Evolutionary conservation across 306 rosid genomes (phyloP), one percentile per base, ranked within the genome.

Genomic region (Sindora glabra): DNA sequence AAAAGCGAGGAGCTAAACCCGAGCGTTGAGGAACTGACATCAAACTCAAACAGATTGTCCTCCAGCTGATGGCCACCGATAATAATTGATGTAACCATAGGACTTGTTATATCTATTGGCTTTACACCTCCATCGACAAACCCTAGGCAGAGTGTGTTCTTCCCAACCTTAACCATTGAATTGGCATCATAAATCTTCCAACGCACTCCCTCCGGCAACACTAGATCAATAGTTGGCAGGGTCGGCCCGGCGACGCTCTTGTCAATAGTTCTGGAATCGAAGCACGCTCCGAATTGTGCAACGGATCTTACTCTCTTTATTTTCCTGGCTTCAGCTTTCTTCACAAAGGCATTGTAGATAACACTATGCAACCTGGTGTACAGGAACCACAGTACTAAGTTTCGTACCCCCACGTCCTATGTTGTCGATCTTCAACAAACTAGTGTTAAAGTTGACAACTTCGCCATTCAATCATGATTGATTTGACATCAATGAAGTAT

Each of bases 241-340:
- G 23, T 36, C 0, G 56, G 29, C 30, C 68, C 67, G 10, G 36
- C 22, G 26, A 34, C 33, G 12, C 42, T 64, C 18, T 59, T 42
- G 48, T n/a, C 19, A 19, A 64, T 24, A 2, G 6, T 27, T 33
- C 12, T 14, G 15, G 60, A 32, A 11, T 73, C 77, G 10, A 33
- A 79, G 46, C 85, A 79, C 1, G 79, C 76, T 61, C 55, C 73
- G 26, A 71, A 75, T 45, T 75, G 76, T 22, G 57, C 24, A 63
- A 67, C 81, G 11, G 76, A 50, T 7, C 60, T 36, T 18, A 68
- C 79, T 34, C 74, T 67, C 46, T 66, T 71, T n/a, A 67, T 32
- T 27, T 46, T 79, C 10, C 70, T 75, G 6, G 49, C 54, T 0
- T 41, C 30, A 30, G 81, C 76, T 52, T 58, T 65, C 13, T 72